Percentiles rank a stretch among this genome's conserved stretches.
These are phyloP conservation scores for Linanthus parryae DNA, from an alignment of 148 eudicot species.

Conservation along the genomic window DNA sequence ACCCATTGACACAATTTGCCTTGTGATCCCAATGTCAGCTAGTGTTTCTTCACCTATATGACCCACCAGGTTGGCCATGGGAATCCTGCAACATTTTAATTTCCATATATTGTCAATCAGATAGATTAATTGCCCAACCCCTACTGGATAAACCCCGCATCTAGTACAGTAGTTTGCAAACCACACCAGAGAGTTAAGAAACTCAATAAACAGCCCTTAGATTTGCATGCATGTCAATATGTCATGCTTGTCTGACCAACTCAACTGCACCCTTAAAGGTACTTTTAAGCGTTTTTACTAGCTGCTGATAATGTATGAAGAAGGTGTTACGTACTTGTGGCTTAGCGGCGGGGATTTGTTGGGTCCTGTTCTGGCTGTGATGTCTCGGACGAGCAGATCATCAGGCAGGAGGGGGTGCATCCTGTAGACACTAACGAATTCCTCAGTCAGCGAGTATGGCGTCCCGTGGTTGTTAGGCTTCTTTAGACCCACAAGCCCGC, in stretches of 20 bases:
- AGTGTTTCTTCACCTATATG: constrained; percentile 17
- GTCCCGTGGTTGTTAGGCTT: constrained; percentile 23
- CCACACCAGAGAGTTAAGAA: no score
- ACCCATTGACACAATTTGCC: constrained; percentile 36
- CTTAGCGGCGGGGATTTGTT: constrained; percentile 1
- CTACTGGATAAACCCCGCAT: no score
- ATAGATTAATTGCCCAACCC: no score
- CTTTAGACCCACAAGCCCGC: constrained; percentile 23
- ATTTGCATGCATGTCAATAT: no score
- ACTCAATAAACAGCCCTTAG: no score
- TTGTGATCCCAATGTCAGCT: constrained; percentile 23
- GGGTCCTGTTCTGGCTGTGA: constrained; percentile 3
- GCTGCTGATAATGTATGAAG: not conserved
- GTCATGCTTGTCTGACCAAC: no score
- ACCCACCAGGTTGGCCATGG: constrained; percentile 23
- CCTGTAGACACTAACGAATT: constrained; percentile 24
- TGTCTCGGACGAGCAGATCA: constrained; percentile 14
- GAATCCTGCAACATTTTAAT: constrained; percentile 16
- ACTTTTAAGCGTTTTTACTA: no score
- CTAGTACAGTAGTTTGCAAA: no score
- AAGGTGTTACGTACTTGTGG: constrained; percentile 12
- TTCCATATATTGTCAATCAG: no score
- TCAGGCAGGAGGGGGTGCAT: constrained; percentile 23
- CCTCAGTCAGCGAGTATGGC: constrained; percentile 26
- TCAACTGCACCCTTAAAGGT: no score